These are phyloP conservation scores for Pichia sp. DNA, from an alignment of 1,139 yeast genomes.

Conservation along the genomic window DNA sequence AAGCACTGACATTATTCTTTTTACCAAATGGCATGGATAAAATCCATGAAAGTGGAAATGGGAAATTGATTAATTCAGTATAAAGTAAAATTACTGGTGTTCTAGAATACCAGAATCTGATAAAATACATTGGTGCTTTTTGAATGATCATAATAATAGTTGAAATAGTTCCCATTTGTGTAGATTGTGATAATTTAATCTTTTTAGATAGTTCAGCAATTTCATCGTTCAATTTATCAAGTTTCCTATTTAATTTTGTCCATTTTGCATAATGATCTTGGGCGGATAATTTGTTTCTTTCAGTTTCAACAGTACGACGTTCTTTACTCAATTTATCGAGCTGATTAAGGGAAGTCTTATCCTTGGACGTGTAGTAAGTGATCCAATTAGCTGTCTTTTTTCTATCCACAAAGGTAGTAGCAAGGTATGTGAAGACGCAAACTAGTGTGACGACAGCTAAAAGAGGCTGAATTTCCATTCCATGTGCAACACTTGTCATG, in stretches of 20 bases:
- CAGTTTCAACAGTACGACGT: conserved; percentile 42
- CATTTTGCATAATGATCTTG: conserved; percentile 94
- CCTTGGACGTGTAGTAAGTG: not conserved
- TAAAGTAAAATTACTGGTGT: conserved; percentile 35
- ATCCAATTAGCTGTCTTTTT: conserved; percentile 4
- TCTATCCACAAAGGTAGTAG: conserved; percentile 3
- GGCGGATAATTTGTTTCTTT: conserved; percentile 64
- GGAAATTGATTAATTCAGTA: not conserved
- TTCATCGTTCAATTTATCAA: conserved; percentile 53
- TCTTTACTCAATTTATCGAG: conserved; percentile 28
- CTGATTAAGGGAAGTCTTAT: not conserved
- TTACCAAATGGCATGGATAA: conserved; percentile 12
- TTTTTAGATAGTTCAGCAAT: conserved; percentile 35
- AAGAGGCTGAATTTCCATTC: conserved; percentile 3
- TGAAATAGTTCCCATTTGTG: conserved; percentile 29
- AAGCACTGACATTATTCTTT: conserved; percentile 5
- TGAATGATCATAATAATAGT: conserved; percentile 33
- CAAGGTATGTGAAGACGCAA: not conserved
- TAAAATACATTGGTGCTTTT: conserved; percentile 43
- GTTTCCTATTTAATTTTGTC: conserved; percentile 82
- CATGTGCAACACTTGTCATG: no score
- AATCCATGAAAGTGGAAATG: conserved; percentile 4
- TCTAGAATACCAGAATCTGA: conserved; percentile 54
- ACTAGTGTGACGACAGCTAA: not conserved
- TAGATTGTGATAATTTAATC: conserved; percentile 32